A percentile compares a stretch with the other conserved stretches of the same genome.
Conservation (phyloP, 2,329 filamentous ascomycete genomes). For the Fusarium albidum region DNA sequence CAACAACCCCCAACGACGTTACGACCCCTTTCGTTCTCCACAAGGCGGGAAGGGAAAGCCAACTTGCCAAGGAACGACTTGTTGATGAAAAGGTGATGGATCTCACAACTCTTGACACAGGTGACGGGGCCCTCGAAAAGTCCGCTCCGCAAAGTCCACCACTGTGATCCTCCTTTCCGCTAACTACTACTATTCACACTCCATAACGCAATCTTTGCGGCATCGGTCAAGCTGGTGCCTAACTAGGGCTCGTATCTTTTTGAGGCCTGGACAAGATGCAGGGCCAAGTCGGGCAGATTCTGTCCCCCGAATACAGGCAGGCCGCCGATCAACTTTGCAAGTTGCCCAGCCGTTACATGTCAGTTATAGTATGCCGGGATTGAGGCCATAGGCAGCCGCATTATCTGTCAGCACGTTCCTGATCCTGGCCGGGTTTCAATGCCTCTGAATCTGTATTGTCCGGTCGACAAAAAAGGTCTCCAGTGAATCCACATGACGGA, state of each 20-base stretch:
- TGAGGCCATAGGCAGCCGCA: not conserved
- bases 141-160: constrained; percentile 19
- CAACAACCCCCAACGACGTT: not conserved
- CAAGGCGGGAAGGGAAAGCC: constrained; percentile 5
- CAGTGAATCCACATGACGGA: constrained; percentile 7
- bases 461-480: not conserved
- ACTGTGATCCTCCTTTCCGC: not conserved
- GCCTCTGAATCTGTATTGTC: not conserved
- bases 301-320: not conserved
- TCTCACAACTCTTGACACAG: not conserved
- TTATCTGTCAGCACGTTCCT: not conserved
- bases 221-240: too few species aligned
- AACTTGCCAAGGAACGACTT: constrained; percentile 2
- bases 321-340: constrained; percentile 2
- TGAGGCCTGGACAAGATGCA: too few species aligned
- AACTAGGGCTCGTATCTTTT: too few species aligned
- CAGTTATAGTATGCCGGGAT: too few species aligned
- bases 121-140: constrained; percentile 10
- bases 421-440: not conserved
- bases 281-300: too few species aligned
- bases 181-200: not conserved
- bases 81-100: constrained; percentile 13
- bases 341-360: too few species aligned
- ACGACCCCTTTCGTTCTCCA: constrained; percentile 8
- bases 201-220: not conserved